Evolutionary conservation across 306 rosid genomes (phyloP), one percentile per base, ranked within the genome.

Genomic region (Canavalia ensiformis): DNA sequence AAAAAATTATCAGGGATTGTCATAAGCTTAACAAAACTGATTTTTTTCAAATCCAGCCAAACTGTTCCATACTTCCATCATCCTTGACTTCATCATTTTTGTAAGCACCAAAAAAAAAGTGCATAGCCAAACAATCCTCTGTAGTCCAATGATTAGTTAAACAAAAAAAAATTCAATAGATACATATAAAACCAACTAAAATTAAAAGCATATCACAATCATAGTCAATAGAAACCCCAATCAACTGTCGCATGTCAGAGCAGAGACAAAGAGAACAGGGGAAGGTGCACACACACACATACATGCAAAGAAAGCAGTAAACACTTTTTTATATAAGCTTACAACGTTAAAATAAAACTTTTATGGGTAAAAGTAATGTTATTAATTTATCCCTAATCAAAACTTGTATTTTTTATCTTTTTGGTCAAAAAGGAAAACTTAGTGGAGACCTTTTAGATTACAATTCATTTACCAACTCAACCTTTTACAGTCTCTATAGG

Each of bases 181-280:
- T 2, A 34, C 7, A 51, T 29, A 57, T 8, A 56, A 69, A 77
- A 60, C 45, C 47, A 12, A 47, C 12, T 6, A 25, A 29, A 35
- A 68, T 8, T 31, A 46, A 57, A 51, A 67, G 0, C 50, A 12
- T 6, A 41, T 25, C n/a, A 8, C 7, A 4, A 45, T 34, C 46
- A 74, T 8, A 73, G 73, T 57, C 59, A 6, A 60, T 8, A 78
- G 29, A 74, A 46, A 52, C 67, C 66, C 78, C 75, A 77, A 44
- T 51, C 83, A 72, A 81, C 42, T 85, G 54, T 59, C 8, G 56
- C 77, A 75, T 76, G 57, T 9, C 58, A 74, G 4, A 72, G 42
- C 0, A 31, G 1, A 68, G 2, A 77, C 11, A 44, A 34, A 54
- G 3, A 70, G 52, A 29, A 67, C 6, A 82, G 57, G 25, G 25